A percentile compares a stretch with the other conserved stretches of the same genome.
These are phyloP conservation scores for Coccomyxa sp. DNA, from an alignment of 139 green algal species.

Conservation along the genomic window DNA sequence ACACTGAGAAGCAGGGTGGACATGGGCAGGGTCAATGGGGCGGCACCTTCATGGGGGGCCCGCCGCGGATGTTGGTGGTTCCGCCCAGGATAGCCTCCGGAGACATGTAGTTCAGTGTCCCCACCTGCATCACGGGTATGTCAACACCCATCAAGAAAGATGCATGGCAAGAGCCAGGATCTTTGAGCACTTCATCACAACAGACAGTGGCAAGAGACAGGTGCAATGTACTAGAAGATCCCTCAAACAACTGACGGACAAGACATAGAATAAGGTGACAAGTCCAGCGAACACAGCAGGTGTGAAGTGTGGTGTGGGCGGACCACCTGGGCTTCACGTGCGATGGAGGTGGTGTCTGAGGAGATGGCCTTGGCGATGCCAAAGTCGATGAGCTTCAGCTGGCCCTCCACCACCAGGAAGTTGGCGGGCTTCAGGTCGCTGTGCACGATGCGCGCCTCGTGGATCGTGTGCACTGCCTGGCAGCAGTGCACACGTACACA, in stretches of 20 bases:
- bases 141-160: background rate
- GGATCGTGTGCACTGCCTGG: constrained; percentile 89
- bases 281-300: no score
- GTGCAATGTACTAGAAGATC: no score
- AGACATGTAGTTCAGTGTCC: constrained; percentile 98
- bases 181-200: no score
- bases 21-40: background rate
- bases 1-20: background rate
- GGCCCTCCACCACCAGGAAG: constrained; percentile 93
- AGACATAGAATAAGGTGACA: no score
- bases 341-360: constrained; percentile 90
- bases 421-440: constrained; percentile 95
- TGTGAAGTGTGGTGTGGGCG: no score
- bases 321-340: constrained; percentile 68
- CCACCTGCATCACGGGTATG: constrained; percentile 62
- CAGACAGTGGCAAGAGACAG: no score
- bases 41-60: constrained; percentile 58
- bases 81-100: constrained; percentile 91
- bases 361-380: constrained; percentile 94
- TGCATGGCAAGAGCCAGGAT: no score
- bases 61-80: constrained; percentile 65
- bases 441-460: constrained; percentile 92
- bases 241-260: no score
- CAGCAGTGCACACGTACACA: background rate
- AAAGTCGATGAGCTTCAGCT: constrained; percentile 99